These are phyloP conservation scores for Apiotrichum akiyoshidainum DNA, from an alignment of 1,284 basidiomycete species.

Conservation along the genomic window DNA sequence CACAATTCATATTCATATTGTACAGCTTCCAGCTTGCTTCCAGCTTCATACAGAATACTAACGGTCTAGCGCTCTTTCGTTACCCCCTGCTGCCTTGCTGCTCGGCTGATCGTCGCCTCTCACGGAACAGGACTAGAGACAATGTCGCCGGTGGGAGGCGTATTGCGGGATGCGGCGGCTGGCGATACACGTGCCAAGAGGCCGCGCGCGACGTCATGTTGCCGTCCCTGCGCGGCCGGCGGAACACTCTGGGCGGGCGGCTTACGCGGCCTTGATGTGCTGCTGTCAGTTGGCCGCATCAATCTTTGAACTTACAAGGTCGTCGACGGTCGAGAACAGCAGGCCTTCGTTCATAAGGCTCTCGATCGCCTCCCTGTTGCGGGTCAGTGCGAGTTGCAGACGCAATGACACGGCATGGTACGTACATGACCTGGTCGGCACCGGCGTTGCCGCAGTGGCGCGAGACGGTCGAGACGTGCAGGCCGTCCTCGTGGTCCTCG, in stretches of 20 bases:
- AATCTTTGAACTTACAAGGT: conserved; percentile 48
- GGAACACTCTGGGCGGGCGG: neutral
- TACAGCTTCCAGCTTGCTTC: too few species aligned
- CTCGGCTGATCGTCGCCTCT: too few species aligned
- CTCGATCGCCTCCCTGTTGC: conserved; percentile 62
- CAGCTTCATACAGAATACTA: too few species aligned
- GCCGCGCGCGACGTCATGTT: too few species aligned
- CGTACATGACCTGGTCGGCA: conserved; percentile 52
- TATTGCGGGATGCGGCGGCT: too few species aligned
- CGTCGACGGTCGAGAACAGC: conserved; percentile 66
- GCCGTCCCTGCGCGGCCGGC: too few species aligned
- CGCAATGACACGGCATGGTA: conserved; percentile 7
- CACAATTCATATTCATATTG: too few species aligned
- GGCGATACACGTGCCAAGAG: too few species aligned
- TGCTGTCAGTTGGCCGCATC: conserved; percentile 12
- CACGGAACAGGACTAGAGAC: too few species aligned
- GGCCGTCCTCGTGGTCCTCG: conserved; percentile 56
- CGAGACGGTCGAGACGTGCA: conserved; percentile 62
- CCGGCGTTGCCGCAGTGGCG: conserved; percentile 32
- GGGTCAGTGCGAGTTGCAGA: conserved; percentile 1
- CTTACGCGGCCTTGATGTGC: conserved; percentile 35
- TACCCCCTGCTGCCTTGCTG: too few species aligned
- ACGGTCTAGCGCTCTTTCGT: too few species aligned
- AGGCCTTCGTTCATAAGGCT: conserved; percentile 65
- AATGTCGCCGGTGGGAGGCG: too few species aligned